A percentile compares a stretch with the other conserved stretches of the same genome.
phyloP scores from a whole-genome alignment of 169 alveolate species.

The Cryptosporidium viatorum region DNA sequence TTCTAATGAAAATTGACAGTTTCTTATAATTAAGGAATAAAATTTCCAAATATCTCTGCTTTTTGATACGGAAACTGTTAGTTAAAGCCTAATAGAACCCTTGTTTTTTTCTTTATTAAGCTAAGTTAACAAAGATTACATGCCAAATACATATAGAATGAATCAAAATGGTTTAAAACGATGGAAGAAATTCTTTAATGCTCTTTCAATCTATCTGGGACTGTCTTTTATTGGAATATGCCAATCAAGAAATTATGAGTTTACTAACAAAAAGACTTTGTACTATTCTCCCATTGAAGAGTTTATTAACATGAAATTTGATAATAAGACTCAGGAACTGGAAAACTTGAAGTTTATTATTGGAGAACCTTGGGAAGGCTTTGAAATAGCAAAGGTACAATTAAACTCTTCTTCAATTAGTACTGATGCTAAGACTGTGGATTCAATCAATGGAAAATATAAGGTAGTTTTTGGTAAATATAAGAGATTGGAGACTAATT shows the following conservation, averaged over 20 bases:
- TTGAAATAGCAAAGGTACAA: slow-evolving; percentile 17
- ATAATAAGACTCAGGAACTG: slow-evolving; percentile 1
- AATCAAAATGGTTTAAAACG: not conserved
- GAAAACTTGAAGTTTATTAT: not conserved
- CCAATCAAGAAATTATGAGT: not conserved
- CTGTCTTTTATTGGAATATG: not conserved
- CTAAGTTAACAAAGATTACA: not conserved
- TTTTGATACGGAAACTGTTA: not conserved
- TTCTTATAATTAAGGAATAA: not conserved
- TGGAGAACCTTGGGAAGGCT: slow-evolving; percentile 62
- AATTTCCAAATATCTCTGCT: not conserved
- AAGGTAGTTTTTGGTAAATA: slow-evolving; percentile 6
- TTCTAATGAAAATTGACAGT: not conserved
- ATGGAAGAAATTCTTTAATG: not conserved
- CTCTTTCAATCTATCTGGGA: not conserved
- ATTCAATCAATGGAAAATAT: not conserved
- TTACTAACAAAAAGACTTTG: not conserved
- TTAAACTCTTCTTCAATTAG: not conserved
- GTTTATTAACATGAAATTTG: not conserved
- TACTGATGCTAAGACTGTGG: not conserved
- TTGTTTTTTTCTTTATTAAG: not conserved
- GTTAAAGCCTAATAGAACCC: not conserved
- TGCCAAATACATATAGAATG: not conserved
- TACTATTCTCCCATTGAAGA: slow-evolving; percentile 24
- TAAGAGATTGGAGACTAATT: slow-evolving; percentile 13